Conservation (phyloP, 1,284 basidiomycete genomes). For the Fomitopsis betulina region DNA sequence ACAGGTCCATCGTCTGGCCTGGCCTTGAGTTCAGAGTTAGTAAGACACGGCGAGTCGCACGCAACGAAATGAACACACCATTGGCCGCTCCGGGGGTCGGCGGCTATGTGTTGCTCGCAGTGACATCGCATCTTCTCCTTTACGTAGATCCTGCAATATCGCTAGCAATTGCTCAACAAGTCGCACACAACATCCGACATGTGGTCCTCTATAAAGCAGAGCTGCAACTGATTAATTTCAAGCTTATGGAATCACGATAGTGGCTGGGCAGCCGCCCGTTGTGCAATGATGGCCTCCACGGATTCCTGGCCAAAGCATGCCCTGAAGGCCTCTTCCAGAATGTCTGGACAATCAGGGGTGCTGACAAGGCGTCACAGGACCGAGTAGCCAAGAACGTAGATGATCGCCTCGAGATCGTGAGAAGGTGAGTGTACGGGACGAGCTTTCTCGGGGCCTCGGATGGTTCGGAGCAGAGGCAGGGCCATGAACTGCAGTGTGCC, state of each 20-base stretch:
- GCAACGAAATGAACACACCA: too few species aligned
- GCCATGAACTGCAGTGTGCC: background rate
- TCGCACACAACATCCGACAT: background rate
- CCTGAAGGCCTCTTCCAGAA: background rate
- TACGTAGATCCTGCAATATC: background rate
- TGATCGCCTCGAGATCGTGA: background rate
- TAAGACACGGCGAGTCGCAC: too few species aligned
- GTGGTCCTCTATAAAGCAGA: background rate
- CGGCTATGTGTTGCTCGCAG: too few species aligned
- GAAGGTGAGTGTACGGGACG: background rate
- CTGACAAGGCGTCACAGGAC: background rate
- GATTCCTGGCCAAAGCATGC: background rate
- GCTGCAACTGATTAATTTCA: background rate
- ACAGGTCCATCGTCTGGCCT: too few species aligned
- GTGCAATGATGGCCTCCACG: background rate
- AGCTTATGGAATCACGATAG: background rate
- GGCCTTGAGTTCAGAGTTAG: too few species aligned
- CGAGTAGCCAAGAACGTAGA: background rate
- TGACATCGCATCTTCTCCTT: too few species aligned
- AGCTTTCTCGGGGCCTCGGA: background rate
- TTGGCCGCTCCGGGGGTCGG: too few species aligned
- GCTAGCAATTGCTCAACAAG: background rate
- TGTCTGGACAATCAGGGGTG: background rate
- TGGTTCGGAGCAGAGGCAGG: background rate
- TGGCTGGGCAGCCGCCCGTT: background rate